Base-by-base conservation (phyloP, 2,329 filamentous ascomycete species). In the Xylariaceae sp. region DNA sequence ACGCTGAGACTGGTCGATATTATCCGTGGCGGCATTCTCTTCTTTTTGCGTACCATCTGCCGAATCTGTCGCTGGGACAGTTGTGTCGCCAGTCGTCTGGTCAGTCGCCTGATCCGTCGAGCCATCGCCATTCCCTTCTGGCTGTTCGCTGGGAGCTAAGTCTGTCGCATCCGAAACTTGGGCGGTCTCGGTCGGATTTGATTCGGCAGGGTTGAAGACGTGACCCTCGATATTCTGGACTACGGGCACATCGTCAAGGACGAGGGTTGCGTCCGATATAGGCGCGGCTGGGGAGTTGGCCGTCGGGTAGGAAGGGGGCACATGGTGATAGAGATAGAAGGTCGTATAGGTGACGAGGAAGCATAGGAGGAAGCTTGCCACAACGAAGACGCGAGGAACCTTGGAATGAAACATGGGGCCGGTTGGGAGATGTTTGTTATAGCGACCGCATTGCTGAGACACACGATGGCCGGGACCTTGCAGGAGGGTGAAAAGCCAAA, bases 261-360 rank as follows among this genome's bases (percentile, higher is more conserved):
- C 33, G 15, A 34, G n/a, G 33, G 9, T 35, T 13, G 36, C 39
- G 42, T 49, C 47, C 30, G 47, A 24, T 9, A 42, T 26, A 6
- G 49, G 43, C 28, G 41, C 35, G 9, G 41, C 34, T 15, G 42
- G 46, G n/a, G 41, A 12, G 15, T 41, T 43, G 26, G 42, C 28
- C 11, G 40, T 33, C 28, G 50, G 32, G 28, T 50, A 43, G 32
- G 45, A 43, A 33, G 37, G 41, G 9, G 49, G 47, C 12, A 42
- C 48, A 22, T 46, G 46, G 28, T 51, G 44, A 32, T 56, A 54
- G 17, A 57, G 41, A 24, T 55, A 53, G 22, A 54, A 51, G 13
- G 48, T 52, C n/a, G 53, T 54, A 41, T 51, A 52, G 28, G 49
- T 47, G 43, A 56, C 45, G 41, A 59, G 45, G 39, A 56, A 50